Conservation (phyloP, 2,329 filamentous ascomycete genomes). For the Trichoderma sp. region DNA sequence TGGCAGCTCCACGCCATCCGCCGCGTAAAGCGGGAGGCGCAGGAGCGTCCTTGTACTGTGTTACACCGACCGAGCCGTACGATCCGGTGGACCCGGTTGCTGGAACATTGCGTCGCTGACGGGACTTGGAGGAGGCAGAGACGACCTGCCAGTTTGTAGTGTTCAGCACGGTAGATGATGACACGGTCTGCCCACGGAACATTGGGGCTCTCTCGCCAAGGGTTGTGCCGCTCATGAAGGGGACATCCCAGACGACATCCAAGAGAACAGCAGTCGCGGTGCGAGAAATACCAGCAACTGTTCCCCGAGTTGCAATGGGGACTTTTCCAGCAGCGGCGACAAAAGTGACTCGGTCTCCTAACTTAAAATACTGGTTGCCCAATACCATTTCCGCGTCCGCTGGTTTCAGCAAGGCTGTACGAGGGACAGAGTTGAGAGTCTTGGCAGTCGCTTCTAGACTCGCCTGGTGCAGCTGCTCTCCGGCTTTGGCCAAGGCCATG, state of each 20-base stretch:
- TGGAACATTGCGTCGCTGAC: constrained; percentile 50
- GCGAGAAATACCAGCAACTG: constrained; percentile 90
- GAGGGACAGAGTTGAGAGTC: constrained; percentile 76
- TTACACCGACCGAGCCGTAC: constrained; percentile 56
- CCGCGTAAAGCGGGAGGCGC: constrained; percentile 55
- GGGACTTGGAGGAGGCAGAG: constrained; percentile 54
- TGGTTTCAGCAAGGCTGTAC: constrained; percentile 87
- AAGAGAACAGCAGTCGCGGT: constrained; percentile 79
- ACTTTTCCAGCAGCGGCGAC: constrained; percentile 91
- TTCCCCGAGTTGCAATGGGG: constrained; percentile 86
- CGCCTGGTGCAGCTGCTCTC: constrained; percentile 59
- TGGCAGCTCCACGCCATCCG: constrained; percentile 56
- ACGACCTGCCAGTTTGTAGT: constrained; percentile 79
- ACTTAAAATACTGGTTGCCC: constrained; percentile 74
- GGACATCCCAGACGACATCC: constrained; percentile 88
- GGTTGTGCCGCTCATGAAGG: constrained; percentile 96
- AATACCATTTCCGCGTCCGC: constrained; percentile 91
- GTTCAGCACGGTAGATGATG: constrained; percentile 85
- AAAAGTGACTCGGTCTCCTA: constrained; percentile 92
- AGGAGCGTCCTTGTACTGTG: constrained; percentile 60
- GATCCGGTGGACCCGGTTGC: constrained; percentile 50
- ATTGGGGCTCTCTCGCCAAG: constrained; percentile 85
- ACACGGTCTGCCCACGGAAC: constrained; percentile 91
- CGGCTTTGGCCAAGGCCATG: constrained; percentile 71
- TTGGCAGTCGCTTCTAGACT: constrained; percentile 58